Percentiles rank a stretch among this genome's conserved stretches.
Conservation (phyloP, 345 rosid genomes). For the Acer campestre region DNA sequence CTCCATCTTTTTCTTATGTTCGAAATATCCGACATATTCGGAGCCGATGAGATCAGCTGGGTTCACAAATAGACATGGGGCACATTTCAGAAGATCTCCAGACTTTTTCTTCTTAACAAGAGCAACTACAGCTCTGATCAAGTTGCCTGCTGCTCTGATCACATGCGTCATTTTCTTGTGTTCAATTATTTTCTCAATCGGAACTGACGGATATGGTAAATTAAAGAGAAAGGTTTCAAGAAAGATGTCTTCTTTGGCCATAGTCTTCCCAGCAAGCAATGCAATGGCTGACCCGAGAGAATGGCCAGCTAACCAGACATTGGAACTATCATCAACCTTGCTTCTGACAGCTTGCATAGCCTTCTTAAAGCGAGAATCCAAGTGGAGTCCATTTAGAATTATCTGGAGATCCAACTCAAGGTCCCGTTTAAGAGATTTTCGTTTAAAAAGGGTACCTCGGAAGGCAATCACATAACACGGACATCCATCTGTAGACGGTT, state of each 20-base stretch:
- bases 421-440: no score
- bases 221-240: conserved; percentile 75
- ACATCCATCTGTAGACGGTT: conserved; percentile 37
- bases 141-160: no score
- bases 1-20: conserved; percentile 86
- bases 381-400: conserved; percentile 63
- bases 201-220: conserved; percentile 78
- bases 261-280: conserved; percentile 71
- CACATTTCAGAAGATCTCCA: conserved; percentile 56
- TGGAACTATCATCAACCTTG: conserved; percentile 67
- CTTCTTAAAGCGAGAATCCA: conserved; percentile 68
- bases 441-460: conserved; percentile 87
- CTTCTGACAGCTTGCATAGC: conserved; percentile 75
- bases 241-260: conserved; percentile 57
- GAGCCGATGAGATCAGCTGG: conserved; percentile 72
- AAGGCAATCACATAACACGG: conserved; percentile 75
- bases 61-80: conserved; percentile 63
- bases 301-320: conserved; percentile 93
- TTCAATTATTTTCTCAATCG: conserved; percentile 69
- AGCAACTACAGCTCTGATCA: no score
- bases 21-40: conserved; percentile 80
- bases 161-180: conserved; percentile 63
- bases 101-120: conserved; percentile 50
- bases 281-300: conserved; percentile 91
- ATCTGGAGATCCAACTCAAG: conserved; percentile 60